Conservation (phyloP, 2,329 filamentous ascomycete genomes). For the Nannizziopsis barbatae region DNA sequence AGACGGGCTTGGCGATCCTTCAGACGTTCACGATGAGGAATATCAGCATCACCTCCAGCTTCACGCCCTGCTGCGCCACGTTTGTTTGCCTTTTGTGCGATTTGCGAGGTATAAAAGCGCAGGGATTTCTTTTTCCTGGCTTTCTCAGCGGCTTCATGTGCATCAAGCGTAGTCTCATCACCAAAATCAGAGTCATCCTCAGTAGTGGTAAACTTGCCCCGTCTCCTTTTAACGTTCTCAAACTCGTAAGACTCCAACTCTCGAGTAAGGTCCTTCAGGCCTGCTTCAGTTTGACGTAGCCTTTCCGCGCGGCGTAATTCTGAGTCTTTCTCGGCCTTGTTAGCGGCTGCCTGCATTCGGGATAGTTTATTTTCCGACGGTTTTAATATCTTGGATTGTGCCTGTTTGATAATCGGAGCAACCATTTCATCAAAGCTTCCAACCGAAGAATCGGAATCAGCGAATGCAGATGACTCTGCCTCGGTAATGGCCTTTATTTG, state of each 20-base stretch:
- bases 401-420: conserved; percentile 15
- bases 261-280: conserved; percentile 59
- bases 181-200: conserved; percentile 77
- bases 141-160: conserved; percentile 73
- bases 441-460: neutral
- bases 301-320: conserved; percentile 44
- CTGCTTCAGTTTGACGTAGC: conserved; percentile 52
- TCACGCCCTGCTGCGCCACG: conserved; percentile 53
- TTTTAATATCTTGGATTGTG: conserved; percentile 20
- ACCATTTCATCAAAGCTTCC: conserved; percentile 17
- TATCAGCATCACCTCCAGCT: conserved; percentile 48
- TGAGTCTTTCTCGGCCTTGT: conserved; percentile 45
- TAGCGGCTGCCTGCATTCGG: conserved; percentile 41
- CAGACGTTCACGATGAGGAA: conserved; percentile 76
- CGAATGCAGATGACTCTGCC: conserved; percentile 29
- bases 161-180: conserved; percentile 71
- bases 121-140: conserved; percentile 80
- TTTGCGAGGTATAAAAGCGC: conserved; percentile 96
- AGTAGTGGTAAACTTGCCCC: conserved; percentile 20
- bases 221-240: conserved; percentile 36
- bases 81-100: conserved; percentile 86
- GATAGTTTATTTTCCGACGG: conserved; percentile 32
- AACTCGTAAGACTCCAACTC: conserved; percentile 41
- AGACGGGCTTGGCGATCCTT: conserved; percentile 76
- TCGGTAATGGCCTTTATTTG: conserved; percentile 56